Evolutionary conservation across 2,329 filamentous ascomycete species (phyloP).

Genomic region (Xylaria arbuscula): DNA sequence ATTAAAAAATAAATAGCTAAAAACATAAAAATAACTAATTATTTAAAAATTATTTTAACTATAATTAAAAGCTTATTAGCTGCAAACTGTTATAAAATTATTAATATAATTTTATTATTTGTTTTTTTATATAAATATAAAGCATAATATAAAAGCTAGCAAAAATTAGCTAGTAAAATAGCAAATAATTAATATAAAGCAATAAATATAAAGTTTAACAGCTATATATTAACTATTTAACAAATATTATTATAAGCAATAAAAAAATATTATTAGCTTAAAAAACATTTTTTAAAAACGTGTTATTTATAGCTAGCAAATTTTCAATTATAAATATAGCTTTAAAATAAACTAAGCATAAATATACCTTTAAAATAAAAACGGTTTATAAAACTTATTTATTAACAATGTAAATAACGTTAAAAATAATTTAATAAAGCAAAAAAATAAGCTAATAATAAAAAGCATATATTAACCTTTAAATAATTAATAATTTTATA

Average conservation of each 20-base stretch:
- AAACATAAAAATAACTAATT: slow-evolving; percentile 18
- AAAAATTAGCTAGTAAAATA: slow-evolving; percentile 11
- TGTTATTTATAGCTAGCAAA: background rate
- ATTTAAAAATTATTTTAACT: slow-evolving; percentile 10
- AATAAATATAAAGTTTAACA: slow-evolving; percentile 3
- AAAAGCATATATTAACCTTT: background rate
- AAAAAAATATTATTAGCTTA: background rate
- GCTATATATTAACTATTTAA: slow-evolving; percentile 8
- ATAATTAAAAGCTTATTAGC: background rate
- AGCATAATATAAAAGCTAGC: slow-evolving; percentile 18
- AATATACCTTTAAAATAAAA: background rate
- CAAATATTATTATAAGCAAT: background rate
- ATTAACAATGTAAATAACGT: background rate
- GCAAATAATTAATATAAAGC: background rate
- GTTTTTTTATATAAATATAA: slow-evolving; percentile 22
- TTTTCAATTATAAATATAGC: background rate
- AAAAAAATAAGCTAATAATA: background rate
- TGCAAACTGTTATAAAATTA: slow-evolving; percentile 10
- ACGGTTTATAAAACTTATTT: slow-evolving; percentile 1
- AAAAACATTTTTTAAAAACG: background rate
- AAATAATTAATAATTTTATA: background rate
- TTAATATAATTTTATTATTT: slow-evolving; percentile 12
- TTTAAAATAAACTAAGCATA: background rate
- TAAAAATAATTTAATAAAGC: background rate
- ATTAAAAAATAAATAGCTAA: slow-evolving; percentile 8